Evolutionary conservation across 1,284 basidiomycete species (phyloP), one percentile per base, ranked within the genome.

Genomic region (Cryptococcus deneoformans): DNA sequence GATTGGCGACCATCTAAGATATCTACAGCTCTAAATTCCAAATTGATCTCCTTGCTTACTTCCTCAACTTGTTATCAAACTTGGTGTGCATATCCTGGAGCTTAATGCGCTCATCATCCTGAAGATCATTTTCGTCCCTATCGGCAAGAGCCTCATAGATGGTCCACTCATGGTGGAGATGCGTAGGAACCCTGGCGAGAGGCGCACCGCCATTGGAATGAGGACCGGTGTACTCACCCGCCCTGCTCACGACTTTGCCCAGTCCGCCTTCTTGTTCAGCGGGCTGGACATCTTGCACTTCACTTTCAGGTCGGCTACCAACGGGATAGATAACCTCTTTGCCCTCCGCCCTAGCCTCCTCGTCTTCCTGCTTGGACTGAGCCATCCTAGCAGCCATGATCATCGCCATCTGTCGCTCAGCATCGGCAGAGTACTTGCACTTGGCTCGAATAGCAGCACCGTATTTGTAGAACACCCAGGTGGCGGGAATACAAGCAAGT

Each of bases 401-500:
- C 53, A 66, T 65, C 11, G 53, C 59, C 66, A 75, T 72, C 42
- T 70, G 66, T 16, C 50, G 44, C 39, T 70, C 67, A 34, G 74
- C 74, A 53, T 76, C 72, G 46, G 71, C 60, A 43, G 74, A 66
- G 66, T 75, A 75, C 61, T 71, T 80, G 37, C 85, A 85, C 68
- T 80, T 84, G 54, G 79, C 80, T 40, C 86, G 80, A 58, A 87
- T 81, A 72, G 76, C 79, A 43, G 76, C 75, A n/a, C 85, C 86
- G 66, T 86, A 76, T 59, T 71, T 72, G 68, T 78, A 80, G 65
- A 82, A 81, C 36, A 81, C 52, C 67, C 80, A 79, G 5, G 82
- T 82, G 56, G 81, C 71, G 7, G 87, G 87, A 63, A 82, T 81
- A 67, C 84, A 86, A 0, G 78, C 78, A 12, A 85, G 72, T 2